Base-by-base conservation (phyloP, 176 grass and related monocot genomes). In the Rhipidocladum racemiflorum region DNA sequence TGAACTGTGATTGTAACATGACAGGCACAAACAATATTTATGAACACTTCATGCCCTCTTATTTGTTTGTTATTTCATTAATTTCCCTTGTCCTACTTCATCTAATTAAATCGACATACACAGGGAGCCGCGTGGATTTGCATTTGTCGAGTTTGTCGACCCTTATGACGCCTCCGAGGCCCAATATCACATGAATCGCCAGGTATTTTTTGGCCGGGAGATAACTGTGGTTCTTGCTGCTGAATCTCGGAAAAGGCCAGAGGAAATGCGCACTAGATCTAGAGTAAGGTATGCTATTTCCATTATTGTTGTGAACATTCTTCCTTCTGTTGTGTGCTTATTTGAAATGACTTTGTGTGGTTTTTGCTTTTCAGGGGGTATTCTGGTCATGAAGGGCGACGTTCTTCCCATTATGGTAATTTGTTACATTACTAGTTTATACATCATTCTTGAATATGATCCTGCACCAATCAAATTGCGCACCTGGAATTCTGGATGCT, bases 151-250 rank as follows among this genome's bases (percentile, higher is more conserved):
- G 76, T 98, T 93, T 76, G 87, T 98, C 74, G 96, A 98, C 17
- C 84, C 92, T 59, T 88, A 84, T 63, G 96, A 98, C 35, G 92
- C 96, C 29, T 93, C 92, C 35, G 96, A 98, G 81, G 96, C 96
- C 29, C 96, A 98, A 62, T 95, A 95, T 88, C 96, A 95, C 85
- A 98, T 98, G 96, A 98, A 98, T 79, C 87, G 88, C 67, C 92
- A 98, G 80, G 82, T 98, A 21, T 90, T 95, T 44, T 87, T 87
- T 40, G 92, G 96, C 77, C 87, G 96, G 46, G 96, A 98, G 63
- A 93, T 98, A 86, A 93, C 96, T 48, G 96, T 98, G 46, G 96
- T 98, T 84, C 85, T 98, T 82, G 96, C 96, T 84, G 90, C 96
- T 45, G 90, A 98, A 44, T 91, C 90, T 4, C 84, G 96, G 77